Conservation (phyloP, 1,139 yeast species). For the Hyphopichia wangnamkhiaoensis region DNA sequence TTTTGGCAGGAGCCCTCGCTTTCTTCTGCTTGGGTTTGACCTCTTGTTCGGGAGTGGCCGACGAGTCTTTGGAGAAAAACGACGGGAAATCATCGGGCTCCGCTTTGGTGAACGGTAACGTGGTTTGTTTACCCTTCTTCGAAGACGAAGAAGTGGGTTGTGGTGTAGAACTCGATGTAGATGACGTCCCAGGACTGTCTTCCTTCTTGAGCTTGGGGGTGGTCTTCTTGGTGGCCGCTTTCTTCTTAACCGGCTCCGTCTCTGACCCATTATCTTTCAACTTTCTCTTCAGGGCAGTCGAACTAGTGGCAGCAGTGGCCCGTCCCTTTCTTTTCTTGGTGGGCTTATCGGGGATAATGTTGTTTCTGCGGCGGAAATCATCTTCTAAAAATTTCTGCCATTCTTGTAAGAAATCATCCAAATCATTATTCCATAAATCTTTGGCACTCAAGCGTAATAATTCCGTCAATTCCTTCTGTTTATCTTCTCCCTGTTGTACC, state of each 20-base stretch:
- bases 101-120: constrained; percentile 10
- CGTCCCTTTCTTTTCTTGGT: constrained; percentile 25
- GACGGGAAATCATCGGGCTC: constrained; percentile 6
- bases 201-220: too few relatives aligned
- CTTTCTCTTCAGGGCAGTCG: too few relatives aligned
- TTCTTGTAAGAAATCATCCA: constrained; percentile 66
- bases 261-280: constrained; percentile 15
- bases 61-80: constrained; percentile 1
- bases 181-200: too few relatives aligned
- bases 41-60: neutral
- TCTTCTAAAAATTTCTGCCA: constrained; percentile 62
- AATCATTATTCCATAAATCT: constrained; percentile 84
- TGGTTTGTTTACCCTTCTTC: constrained; percentile 9
- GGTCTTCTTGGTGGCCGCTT: constrained; percentile 8
- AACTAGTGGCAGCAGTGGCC: too few relatives aligned
- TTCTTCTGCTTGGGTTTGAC: constrained; percentile 8
- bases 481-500: constrained; percentile 67
- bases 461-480: constrained; percentile 69
- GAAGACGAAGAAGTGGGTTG: neutral
- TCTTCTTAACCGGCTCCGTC: constrained; percentile 14
- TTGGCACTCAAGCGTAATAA: constrained; percentile 74
- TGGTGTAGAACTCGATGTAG: constrained; percentile 6
- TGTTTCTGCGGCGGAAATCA: constrained; percentile 35
- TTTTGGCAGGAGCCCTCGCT: neutral
- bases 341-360: constrained; percentile 29